phyloP scores from a whole-genome alignment of 1,284 basidiomycete genomes.

The Cryptococcus neoformans region DNA sequence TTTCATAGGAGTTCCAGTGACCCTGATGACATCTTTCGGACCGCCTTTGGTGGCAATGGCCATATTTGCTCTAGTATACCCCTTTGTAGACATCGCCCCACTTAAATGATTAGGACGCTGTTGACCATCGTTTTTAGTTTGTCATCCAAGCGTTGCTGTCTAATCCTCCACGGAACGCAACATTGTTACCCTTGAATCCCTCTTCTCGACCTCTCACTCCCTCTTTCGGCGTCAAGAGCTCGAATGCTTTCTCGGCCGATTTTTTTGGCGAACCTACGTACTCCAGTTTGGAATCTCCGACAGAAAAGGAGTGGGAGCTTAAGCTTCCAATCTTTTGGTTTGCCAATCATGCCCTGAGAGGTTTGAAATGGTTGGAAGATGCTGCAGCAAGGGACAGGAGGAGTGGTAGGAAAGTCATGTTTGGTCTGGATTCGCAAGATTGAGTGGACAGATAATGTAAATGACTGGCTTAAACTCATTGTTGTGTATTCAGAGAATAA shows the following conservation, averaged over 20 bases:
- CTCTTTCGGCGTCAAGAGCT: background rate
- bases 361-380: slow-evolving; percentile 31
- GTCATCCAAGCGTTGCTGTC: slow-evolving; percentile 48
- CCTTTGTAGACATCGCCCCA: slow-evolving; percentile 35
- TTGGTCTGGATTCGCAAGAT: slow-evolving; percentile 5
- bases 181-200: slow-evolving; percentile 10
- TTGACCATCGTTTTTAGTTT: slow-evolving; percentile 22
- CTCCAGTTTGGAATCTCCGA: background rate
- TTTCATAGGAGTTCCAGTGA: slow-evolving; percentile 35
- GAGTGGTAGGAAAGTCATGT: slow-evolving; percentile 13
- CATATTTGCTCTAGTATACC: slow-evolving; percentile 48
- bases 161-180: slow-evolving; percentile 25
- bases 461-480: background rate
- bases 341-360: slow-evolving; percentile 35
- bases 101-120: background rate
- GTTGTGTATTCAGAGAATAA: too few species aligned
- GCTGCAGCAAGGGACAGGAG: slow-evolving; percentile 31
- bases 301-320: background rate
- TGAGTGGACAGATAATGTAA: slow-evolving; percentile 1
- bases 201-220: slow-evolving; percentile 29
- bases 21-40: slow-evolving; percentile 43
- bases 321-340: slow-evolving; percentile 40
- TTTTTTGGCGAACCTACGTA: background rate
- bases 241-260: background rate
- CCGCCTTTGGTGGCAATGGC: slow-evolving; percentile 47